Conservation (phyloP, 2,329 filamentous ascomycete genomes). For the Aspergillus versicolor region DNA sequence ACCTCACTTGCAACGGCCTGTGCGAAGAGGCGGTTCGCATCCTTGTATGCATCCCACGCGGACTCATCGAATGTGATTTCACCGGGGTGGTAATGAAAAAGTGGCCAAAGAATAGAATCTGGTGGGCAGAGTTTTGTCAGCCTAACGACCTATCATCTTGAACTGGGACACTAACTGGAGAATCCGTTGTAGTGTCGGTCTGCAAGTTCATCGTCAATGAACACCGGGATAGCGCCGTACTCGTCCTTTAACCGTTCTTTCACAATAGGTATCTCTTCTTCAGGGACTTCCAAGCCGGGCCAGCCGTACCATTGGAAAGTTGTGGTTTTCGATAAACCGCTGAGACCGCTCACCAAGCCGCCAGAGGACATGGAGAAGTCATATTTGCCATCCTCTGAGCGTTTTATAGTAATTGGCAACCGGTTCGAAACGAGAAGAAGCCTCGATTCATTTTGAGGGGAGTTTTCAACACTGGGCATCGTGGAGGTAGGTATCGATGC, state of each 20-base stretch:
- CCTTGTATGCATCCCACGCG: slow-evolving; percentile 87
- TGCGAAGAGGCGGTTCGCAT: slow-evolving; percentile 90
- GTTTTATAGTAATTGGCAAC: slow-evolving; percentile 94
- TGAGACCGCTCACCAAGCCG: slow-evolving; percentile 89
- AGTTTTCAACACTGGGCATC: slow-evolving; percentile 38
- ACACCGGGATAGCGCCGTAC: slow-evolving; percentile 86
- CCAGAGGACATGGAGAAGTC: slow-evolving; percentile 96
- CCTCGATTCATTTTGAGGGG: slow-evolving; percentile 40
- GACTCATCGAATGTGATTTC: slow-evolving; percentile 98
- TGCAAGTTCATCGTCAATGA: slow-evolving; percentile 88
- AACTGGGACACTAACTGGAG: slow-evolving; percentile 65
- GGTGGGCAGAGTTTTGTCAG: slow-evolving; percentile 14
- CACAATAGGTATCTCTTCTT: slow-evolving; percentile 73
- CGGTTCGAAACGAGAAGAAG: slow-evolving; percentile 91
- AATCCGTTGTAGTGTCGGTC: slow-evolving; percentile 98
- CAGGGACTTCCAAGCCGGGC: slow-evolving; percentile 89
- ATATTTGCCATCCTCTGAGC: slow-evolving; percentile 86
- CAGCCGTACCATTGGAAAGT: slow-evolving; percentile 99
- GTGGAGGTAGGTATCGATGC: slow-evolving; percentile 1
- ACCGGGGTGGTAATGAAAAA: slow-evolving; percentile 98
- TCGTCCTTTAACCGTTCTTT: slow-evolving; percentile 78
- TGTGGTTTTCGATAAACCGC: slow-evolving; percentile 85
- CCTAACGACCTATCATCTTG: neutral
- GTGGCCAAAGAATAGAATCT: slow-evolving; percentile 97
- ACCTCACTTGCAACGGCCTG: slow-evolving; percentile 83